Percentiles rank a stretch among this genome's conserved stretches.
phyloP scores from a whole-genome alignment of 176 grass and related monocot species.

The Pontederia crassipes region DNA sequence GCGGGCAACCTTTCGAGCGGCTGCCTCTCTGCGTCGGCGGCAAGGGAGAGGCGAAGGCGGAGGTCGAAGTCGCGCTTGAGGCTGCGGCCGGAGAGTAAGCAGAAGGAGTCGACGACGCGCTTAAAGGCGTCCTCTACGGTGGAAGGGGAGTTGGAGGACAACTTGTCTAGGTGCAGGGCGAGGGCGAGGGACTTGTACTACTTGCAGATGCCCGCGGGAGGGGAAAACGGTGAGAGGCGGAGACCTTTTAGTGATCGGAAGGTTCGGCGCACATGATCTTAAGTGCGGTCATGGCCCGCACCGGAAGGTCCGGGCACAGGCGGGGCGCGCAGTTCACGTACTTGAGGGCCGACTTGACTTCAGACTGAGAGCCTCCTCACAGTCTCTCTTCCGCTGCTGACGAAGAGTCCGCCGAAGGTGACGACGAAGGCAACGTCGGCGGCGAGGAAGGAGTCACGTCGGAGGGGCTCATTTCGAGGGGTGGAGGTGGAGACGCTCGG shows the following conservation, averaged over 20 bases:
- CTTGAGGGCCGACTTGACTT: constrained; percentile 44
- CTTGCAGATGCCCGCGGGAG: constrained; percentile 25
- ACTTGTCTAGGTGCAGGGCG: constrained; percentile 31
- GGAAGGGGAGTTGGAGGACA: background rate
- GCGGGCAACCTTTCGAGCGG: background rate
- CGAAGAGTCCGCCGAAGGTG: background rate
- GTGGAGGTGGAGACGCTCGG: too few species aligned
- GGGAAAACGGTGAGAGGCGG: constrained; percentile 24
- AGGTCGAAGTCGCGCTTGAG: constrained; percentile 19
- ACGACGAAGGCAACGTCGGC: background rate
- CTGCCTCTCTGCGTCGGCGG: background rate
- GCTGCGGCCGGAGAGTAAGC: constrained; percentile 36
- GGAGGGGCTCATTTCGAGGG: too few species aligned
- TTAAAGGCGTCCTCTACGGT: constrained; percentile 44
- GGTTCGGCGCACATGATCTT: constrained; percentile 45
- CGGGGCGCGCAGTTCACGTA: constrained; percentile 49
- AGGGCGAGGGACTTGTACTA: constrained; percentile 68
- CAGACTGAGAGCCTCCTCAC: constrained; percentile 23
- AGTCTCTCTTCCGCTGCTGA: background rate
- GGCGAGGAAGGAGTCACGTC: background rate
- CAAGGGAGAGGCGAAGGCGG: constrained; percentile 1
- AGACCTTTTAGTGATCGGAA: constrained; percentile 46
- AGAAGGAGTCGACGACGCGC: constrained; percentile 40
- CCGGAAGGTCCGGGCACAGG: constrained; percentile 24
- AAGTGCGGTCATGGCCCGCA: constrained; percentile 31